A percentile compares a stretch with the other conserved stretches of the same genome.
Evolutionary conservation across 345 rosid genomes (phyloP).

Genomic region (Populus tremula): DNA sequence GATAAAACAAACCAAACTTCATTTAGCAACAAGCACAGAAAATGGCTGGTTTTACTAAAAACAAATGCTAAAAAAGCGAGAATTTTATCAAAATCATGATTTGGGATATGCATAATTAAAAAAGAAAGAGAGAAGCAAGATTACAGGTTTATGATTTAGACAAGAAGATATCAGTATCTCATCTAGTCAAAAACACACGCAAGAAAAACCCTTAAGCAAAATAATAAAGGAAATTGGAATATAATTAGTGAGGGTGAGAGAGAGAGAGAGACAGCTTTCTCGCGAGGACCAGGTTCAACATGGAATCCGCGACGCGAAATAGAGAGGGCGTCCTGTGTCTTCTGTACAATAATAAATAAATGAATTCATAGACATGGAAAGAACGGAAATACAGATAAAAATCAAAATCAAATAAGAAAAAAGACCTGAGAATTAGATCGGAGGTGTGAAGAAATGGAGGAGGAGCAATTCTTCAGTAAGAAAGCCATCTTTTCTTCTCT

Average conservation of each 20-base stretch:
- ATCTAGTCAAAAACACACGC: too few species aligned
- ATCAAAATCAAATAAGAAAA: neutral
- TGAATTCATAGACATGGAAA: neutral
- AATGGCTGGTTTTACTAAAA: neutral
- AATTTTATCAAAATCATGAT: too few species aligned
- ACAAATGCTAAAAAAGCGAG: neutral
- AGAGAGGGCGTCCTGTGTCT: slow-evolving; percentile 38
- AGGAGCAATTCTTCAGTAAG: slow-evolving; percentile 36
- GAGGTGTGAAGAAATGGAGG: slow-evolving; percentile 45
- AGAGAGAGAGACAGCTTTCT: slow-evolving; percentile 69
- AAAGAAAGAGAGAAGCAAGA: too few species aligned
- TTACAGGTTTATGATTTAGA: too few species aligned
- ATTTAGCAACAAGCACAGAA: too few species aligned
- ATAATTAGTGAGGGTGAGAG: neutral
- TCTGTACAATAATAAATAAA: slow-evolving; percentile 23
- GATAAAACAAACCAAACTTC: too few species aligned
- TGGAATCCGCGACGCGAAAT: slow-evolving; percentile 65
- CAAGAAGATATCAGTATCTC: too few species aligned
- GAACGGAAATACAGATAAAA: neutral
- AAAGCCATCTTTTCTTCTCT: slow-evolving; percentile 49
- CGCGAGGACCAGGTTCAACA: slow-evolving; percentile 79
- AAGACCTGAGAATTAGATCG: slow-evolving; percentile 67
- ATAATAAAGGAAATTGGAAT: neutral
- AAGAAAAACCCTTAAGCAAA: neutral
- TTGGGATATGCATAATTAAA: neutral